phyloP scores from a whole-genome alignment of 768 basidiomycete species.

The Pisolithus microcarpus region DNA sequence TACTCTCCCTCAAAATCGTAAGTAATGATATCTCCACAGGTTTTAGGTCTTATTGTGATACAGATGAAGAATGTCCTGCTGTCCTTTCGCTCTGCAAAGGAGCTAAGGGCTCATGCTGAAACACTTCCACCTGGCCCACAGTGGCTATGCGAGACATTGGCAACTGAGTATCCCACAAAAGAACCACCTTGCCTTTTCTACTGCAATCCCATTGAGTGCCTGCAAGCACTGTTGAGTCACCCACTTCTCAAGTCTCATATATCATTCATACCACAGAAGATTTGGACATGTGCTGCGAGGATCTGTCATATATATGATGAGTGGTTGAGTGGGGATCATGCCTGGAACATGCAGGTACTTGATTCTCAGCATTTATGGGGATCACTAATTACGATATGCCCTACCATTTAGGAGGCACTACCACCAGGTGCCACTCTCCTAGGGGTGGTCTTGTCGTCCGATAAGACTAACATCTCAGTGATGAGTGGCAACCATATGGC shows the following conservation, averaged over 20 bases:
- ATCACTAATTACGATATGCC: background rate
- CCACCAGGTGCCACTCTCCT: slow-evolving; percentile 23
- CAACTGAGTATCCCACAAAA: background rate
- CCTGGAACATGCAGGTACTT: slow-evolving; percentile 23
- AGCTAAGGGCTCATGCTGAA: slow-evolving; percentile 1
- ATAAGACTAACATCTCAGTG: too few species aligned
- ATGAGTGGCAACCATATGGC: too few species aligned
- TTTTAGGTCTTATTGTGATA: background rate
- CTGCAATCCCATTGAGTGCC: background rate
- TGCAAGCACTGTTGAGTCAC: background rate
- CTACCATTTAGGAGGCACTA: slow-evolving; percentile 8
- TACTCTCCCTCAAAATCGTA: background rate
- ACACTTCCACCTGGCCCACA: background rate
- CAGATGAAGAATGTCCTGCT: slow-evolving; percentile 13
- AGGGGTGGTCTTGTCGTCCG: slow-evolving; percentile 21
- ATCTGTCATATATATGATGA: slow-evolving; percentile 9
- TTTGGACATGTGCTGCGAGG: slow-evolving; percentile 8
- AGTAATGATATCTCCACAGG: too few species aligned
- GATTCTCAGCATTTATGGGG: background rate
- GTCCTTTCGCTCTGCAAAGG: slow-evolving; percentile 13
- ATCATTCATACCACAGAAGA: slow-evolving; percentile 8
- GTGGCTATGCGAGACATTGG: background rate
- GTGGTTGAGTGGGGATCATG: slow-evolving; percentile 18
- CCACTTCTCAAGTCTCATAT: slow-evolving; percentile 4
- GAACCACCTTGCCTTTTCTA: background rate